Conservation (phyloP, 257 asterid species). For the Petunia axillaris region DNA sequence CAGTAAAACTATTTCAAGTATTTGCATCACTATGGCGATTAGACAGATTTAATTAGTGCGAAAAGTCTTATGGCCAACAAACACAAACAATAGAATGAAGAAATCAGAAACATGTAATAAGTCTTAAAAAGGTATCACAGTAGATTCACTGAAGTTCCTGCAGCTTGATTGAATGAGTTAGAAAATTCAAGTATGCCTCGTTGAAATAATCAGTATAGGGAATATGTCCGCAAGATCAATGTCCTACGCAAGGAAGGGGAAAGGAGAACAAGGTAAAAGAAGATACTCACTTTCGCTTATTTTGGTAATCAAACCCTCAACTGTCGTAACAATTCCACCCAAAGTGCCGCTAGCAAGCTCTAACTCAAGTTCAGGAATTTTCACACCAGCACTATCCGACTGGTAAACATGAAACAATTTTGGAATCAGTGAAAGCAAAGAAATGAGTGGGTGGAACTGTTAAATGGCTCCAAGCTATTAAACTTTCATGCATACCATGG, state of each 20-base stretch:
- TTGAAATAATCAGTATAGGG: neutral
- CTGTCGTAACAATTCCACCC: slow-evolving; percentile 94
- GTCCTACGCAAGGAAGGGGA: neutral
- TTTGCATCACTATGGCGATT: neutral
- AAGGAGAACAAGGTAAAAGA: neutral
- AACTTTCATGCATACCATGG: neutral
- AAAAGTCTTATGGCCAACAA: neutral
- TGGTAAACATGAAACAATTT: slow-evolving; percentile 33
- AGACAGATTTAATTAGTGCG: neutral
- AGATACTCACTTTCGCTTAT: slow-evolving; percentile 78
- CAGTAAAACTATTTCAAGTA: neutral
- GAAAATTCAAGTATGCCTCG: slow-evolving; percentile 4
- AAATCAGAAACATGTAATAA: slow-evolving; percentile 2
- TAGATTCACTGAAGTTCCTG: neutral
- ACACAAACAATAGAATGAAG: neutral
- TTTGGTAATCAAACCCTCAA: slow-evolving; percentile 88
- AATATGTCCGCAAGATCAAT: neutral
- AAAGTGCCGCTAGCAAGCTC: slow-evolving; percentile 86
- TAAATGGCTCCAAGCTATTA: neutral
- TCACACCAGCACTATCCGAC: slow-evolving; percentile 90
- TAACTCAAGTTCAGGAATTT: slow-evolving; percentile 83
- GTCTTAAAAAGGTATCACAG: neutral
- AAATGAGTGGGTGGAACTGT: neutral
- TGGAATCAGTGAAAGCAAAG: slow-evolving; percentile 31
- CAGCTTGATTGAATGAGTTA: neutral